A percentile compares a stretch with the other conserved stretches of the same genome.
Evolutionary conservation across 352 stramenopile genomes (phyloP).

Genomic region (Phytophthora citrophthora): DNA sequence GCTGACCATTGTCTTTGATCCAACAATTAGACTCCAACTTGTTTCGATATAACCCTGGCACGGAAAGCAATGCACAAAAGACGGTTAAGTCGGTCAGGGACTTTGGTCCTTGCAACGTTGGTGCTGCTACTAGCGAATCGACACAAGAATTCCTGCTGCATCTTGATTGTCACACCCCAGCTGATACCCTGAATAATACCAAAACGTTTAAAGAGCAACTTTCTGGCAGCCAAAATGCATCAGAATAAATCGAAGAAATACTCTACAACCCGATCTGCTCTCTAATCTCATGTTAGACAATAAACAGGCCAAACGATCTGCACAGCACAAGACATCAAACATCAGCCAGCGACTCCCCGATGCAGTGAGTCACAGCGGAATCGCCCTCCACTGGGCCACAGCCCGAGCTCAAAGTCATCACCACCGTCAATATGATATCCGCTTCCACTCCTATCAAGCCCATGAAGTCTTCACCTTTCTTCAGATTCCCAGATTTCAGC

Average conservation of each 20-base stretch:
- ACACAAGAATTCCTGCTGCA: too few species aligned
- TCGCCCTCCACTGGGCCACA: constrained; percentile 5
- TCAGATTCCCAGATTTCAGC: constrained; percentile 2
- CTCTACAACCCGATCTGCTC: too few species aligned
- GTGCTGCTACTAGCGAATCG: too few species aligned
- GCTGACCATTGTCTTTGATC: neutral
- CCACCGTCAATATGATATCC: constrained; percentile 10
- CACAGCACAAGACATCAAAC: constrained; percentile 3
- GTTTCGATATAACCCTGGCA: constrained; percentile 5
- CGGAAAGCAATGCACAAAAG: constrained; percentile 2
- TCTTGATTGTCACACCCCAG: neutral
- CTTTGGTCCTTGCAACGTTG: too few species aligned
- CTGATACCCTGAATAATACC: neutral
- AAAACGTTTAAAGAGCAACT: too few species aligned
- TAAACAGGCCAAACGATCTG: constrained; percentile 3
- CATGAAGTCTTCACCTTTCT: constrained; percentile 3
- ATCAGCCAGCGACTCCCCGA: constrained; percentile 1
- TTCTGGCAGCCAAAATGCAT: too few species aligned
- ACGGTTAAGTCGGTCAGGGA: too few species aligned
- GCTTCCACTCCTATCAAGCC: constrained; percentile 10
- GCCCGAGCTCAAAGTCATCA: neutral
- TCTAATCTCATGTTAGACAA: neutral
- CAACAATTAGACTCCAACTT: constrained; percentile 2
- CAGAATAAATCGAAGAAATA: too few species aligned
- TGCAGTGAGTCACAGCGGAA: constrained; percentile 8